Conservation (phyloP, 2,329 filamentous ascomycete species). For the Cladosporium sp. region DNA sequence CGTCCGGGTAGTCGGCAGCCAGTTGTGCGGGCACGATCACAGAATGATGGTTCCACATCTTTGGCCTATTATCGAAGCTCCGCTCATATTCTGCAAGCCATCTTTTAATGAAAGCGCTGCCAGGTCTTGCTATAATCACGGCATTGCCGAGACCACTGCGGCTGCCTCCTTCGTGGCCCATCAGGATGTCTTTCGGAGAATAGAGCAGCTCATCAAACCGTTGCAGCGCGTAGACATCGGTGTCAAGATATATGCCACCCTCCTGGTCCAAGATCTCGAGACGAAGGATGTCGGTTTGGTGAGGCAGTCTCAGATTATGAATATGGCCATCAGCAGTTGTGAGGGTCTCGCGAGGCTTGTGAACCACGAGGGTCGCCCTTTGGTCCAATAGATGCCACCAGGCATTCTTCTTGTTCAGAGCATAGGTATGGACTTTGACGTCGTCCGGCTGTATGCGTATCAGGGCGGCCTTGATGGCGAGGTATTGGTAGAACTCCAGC, state of each 20-base stretch:
- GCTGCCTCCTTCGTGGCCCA: slow-evolving; percentile 19
- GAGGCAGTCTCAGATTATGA: slow-evolving; percentile 7
- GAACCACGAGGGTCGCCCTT: slow-evolving; percentile 7
- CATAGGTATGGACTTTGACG: slow-evolving; percentile 15
- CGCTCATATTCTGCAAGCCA: slow-evolving; percentile 13
- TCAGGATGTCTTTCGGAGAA: slow-evolving; percentile 12
- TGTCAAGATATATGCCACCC: slow-evolving; percentile 19
- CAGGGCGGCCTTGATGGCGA: slow-evolving; percentile 18
- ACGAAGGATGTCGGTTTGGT: slow-evolving; percentile 17
- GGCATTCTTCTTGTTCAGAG: background rate
- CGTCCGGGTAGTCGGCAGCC: slow-evolving; percentile 10
- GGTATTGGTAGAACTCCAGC: slow-evolving; percentile 13
- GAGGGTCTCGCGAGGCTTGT: background rate
- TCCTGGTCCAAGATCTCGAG: slow-evolving; percentile 13
- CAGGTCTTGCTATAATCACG: slow-evolving; percentile 15
- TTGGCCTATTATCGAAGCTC: slow-evolving; percentile 10
- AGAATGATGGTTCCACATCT: slow-evolving; percentile 17
- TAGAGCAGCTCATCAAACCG: slow-evolving; percentile 14
- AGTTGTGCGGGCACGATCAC: slow-evolving; percentile 13
- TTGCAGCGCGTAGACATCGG: slow-evolving; percentile 16
- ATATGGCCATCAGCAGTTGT: background rate
- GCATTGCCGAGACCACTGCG: slow-evolving; percentile 18
- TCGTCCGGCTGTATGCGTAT: slow-evolving; percentile 12
- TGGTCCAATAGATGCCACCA: slow-evolving; percentile 13
- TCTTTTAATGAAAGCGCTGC: slow-evolving; percentile 14